Evolutionary conservation across 1,284 basidiomycete genomes (phyloP).

Genomic region (Xerocomus minutiporus): DNA sequence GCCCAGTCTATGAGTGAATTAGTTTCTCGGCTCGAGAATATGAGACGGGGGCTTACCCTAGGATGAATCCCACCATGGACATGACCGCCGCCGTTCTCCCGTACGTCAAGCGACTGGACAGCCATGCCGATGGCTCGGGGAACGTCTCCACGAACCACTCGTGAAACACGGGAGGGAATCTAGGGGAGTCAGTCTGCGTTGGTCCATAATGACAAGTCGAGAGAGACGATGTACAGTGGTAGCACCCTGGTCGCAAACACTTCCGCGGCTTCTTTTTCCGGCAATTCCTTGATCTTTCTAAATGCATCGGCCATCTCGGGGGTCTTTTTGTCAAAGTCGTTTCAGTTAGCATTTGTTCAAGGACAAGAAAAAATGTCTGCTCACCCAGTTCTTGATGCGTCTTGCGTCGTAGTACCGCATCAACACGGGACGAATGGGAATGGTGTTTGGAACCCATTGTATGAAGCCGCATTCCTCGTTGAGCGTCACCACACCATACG

Average conservation of each 20-base stretch:
- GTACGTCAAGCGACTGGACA: constrained; percentile 83
- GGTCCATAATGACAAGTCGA: neutral
- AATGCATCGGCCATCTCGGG: constrained; percentile 53
- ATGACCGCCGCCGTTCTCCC: constrained; percentile 93
- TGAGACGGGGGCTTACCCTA: constrained; percentile 57
- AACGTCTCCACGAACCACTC: constrained; percentile 98
- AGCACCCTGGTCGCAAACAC: constrained; percentile 65
- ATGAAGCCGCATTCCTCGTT: constrained; percentile 98
- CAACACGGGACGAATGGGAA: constrained; percentile 80
- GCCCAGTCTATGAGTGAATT: constrained; percentile 62
- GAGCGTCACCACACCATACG: constrained; percentile 93
- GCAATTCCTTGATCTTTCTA: constrained; percentile 51
- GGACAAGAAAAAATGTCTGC: constrained; percentile 17
- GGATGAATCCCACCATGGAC: constrained; percentile 97
- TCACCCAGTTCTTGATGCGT: constrained; percentile 61
- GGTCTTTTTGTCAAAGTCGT: constrained; percentile 26
- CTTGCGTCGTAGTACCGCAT: constrained; percentile 67
- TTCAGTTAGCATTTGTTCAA: constrained; percentile 1
- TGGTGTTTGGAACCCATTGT: constrained; percentile 97
- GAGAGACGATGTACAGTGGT: constrained; percentile 41
- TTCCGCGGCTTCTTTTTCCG: constrained; percentile 51
- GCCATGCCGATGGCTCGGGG: constrained; percentile 95
- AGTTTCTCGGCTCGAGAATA: neutral
- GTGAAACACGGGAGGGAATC: constrained; percentile 85
- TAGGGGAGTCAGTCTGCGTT: constrained; percentile 34